These are phyloP conservation scores for Purshia tridentata DNA, from an alignment of 306 rosid genomes.

Conservation along the genomic window DNA sequence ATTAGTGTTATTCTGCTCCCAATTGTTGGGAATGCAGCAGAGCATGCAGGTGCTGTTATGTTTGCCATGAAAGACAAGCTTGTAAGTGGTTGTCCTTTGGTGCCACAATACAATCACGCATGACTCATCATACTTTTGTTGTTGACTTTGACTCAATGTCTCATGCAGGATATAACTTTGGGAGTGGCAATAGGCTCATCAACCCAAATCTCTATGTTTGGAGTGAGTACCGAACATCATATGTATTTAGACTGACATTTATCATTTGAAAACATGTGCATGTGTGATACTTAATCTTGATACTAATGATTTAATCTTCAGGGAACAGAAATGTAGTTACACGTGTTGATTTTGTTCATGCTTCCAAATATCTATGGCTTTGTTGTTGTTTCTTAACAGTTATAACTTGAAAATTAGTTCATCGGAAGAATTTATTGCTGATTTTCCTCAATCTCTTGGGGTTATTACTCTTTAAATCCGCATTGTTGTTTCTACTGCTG, in stretches of 20 bases:
- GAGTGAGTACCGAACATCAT: conserved; percentile 44
- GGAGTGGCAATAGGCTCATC: conserved; percentile 93
- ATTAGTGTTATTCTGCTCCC: conserved; percentile 69
- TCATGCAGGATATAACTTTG: conserved; percentile 68
- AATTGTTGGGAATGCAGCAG: conserved; percentile 68
- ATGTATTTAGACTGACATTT: background rate
- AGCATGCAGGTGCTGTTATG: conserved; percentile 65
- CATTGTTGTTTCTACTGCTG: conserved; percentile 20
- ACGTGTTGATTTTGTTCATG: background rate
- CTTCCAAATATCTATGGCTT: background rate
- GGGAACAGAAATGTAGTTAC: background rate
- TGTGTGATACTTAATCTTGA: background rate
- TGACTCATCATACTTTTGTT: conserved; percentile 6
- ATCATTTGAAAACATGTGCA: background rate
- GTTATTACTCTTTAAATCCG: background rate
- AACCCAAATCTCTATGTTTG: conserved; percentile 82
- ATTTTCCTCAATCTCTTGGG: background rate
- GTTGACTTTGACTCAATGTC: conserved; percentile 9
- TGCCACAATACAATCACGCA: background rate
- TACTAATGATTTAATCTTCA: background rate
- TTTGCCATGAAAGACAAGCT: conserved; percentile 78
- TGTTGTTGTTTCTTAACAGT: background rate
- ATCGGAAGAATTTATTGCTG: background rate
- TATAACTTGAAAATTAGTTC: background rate
- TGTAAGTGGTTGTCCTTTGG: conserved; percentile 37